These are phyloP conservation scores for Pseudogymnoascus sp. DNA, from an alignment of 2,329 filamentous ascomycete species.

Conservation along the genomic window DNA sequence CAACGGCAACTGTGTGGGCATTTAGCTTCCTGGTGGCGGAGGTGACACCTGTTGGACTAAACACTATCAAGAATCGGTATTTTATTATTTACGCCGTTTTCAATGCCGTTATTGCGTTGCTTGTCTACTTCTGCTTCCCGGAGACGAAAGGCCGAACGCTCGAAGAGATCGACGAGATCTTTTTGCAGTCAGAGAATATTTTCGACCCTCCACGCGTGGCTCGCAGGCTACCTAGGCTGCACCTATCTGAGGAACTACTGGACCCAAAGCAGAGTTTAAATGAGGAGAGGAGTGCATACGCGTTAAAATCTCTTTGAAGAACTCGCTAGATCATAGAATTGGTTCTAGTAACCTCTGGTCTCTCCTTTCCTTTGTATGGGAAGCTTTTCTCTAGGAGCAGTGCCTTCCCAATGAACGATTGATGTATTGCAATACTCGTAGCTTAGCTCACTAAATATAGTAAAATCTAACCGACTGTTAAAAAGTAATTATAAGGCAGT, in stretches of 20 bases:
- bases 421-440: neutral
- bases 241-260: neutral
- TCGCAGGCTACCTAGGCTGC: slow-evolving; percentile 10
- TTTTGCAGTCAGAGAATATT: slow-evolving; percentile 13
- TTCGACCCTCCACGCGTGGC: slow-evolving; percentile 16
- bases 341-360: neutral
- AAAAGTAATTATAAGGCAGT: too few species aligned
- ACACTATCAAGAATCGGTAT: slow-evolving; percentile 11
- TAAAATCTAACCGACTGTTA: neutral
- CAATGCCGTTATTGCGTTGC: neutral
- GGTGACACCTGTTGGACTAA: slow-evolving; percentile 12
- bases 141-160: slow-evolving; percentile 14
- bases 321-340: neutral
- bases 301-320: neutral
- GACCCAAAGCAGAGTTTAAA: neutral
- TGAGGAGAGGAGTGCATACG: neutral
- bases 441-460: neutral
- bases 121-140: slow-evolving; percentile 15
- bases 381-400: neutral
- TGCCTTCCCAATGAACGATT: neutral
- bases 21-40: slow-evolving; percentile 13
- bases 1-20: slow-evolving; percentile 12
- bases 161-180: slow-evolving; percentile 16
- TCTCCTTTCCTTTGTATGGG: neutral
- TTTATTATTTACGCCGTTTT: slow-evolving; percentile 14